Percentiles rank a stretch among this genome's conserved stretches.
These are phyloP conservation scores for Mycosarcoma maydis DNA, from an alignment of 1,284 basidiomycete species.

Conservation along the genomic window DNA sequence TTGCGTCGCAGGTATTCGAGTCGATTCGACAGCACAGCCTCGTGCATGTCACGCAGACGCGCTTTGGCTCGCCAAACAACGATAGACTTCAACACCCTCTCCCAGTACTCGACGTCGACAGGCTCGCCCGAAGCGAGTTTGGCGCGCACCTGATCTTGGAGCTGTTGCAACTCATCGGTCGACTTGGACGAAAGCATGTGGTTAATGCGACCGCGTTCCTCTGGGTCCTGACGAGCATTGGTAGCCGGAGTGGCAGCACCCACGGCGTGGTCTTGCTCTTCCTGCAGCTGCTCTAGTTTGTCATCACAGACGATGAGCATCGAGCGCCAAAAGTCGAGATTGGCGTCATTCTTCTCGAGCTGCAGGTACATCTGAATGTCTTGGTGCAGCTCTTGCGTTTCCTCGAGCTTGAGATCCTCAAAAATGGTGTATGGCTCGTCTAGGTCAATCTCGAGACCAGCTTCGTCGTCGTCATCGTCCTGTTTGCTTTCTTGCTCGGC, in stretches of 20 bases:
- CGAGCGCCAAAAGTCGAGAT: slow-evolving; percentile 98
- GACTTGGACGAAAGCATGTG: slow-evolving; percentile 58
- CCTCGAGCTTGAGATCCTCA: slow-evolving; percentile 86
- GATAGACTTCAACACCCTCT: slow-evolving; percentile 85
- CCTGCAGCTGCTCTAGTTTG: slow-evolving; percentile 75
- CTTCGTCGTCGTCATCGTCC: slow-evolving; percentile 80
- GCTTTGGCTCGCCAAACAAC: slow-evolving; percentile 99
- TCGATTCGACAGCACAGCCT: slow-evolving; percentile 93
- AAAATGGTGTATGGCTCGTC: slow-evolving; percentile 98
- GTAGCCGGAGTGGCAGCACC: slow-evolving; percentile 55
- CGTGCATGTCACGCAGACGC: slow-evolving; percentile 89
- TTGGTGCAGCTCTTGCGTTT: slow-evolving; percentile 90
- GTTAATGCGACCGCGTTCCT: slow-evolving; percentile 58
- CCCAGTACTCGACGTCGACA: slow-evolving; percentile 98
- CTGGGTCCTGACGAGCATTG: slow-evolving; percentile 69
- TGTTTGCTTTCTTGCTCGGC: slow-evolving; percentile 85
- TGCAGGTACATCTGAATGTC: slow-evolving; percentile 92
- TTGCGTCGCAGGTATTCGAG: slow-evolving; percentile 92
- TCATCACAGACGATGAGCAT: slow-evolving; percentile 98
- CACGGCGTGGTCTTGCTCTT: slow-evolving; percentile 59
- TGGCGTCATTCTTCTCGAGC: slow-evolving; percentile 83
- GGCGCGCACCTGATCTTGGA: slow-evolving; percentile 85
- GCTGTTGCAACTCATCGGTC: slow-evolving; percentile 77
- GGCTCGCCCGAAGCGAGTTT: slow-evolving; percentile 92
- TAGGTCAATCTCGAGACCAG: slow-evolving; percentile 93